Evolutionary conservation across 768 basidiomycete species (phyloP), one percentile per base, ranked within the genome.

Genomic region (Rhizopogon rudus): DNA sequence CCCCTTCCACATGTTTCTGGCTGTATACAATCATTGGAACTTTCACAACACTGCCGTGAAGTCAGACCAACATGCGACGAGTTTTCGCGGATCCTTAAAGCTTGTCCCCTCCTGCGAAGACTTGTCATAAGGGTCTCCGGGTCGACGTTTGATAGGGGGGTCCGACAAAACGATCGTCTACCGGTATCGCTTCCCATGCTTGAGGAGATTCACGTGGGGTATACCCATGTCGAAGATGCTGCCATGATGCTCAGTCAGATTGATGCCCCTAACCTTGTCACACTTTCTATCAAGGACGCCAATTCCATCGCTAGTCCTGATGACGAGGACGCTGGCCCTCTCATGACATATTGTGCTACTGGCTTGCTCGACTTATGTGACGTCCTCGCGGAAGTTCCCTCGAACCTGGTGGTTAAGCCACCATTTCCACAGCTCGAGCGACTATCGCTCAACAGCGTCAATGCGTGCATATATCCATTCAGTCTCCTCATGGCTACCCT

Each of bases 91-190:
- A 67, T 84, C 22, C 73, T 85, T 6, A 44, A 58, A n/a, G 65
- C 72, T 10, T 76, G 69, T 40, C 72, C 75, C 5, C 55, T 66
- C 14, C 71, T 86, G 43, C 63, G 66, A 50, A 71, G 68, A 46
- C 72, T 87, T 45, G 69, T 65, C 37, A 57, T 87, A 29, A 73
- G 71, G 51, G 78, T 77, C 43, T 83, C 81, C 10, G 83, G 81
- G 0, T 74, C 77, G 45, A 35, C 44, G 35, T 43, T 25, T 39
- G 55, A 44, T 53, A 46, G 55, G 55, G 69, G 62, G 49, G 14
- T 49, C 4, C 65, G 63, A 20, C 55, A 40, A 14, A 67, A 17
- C 14, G 37, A 55, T 51, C 61, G 59, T 16, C 67, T 25, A 3
- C 25, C 75, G 3, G 64, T 78, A 25, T 40, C 63, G 3, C 75